phyloP scores from a whole-genome alignment of 805 yeast genomes.

The Wickerhamiella alocasiicola region DNA sequence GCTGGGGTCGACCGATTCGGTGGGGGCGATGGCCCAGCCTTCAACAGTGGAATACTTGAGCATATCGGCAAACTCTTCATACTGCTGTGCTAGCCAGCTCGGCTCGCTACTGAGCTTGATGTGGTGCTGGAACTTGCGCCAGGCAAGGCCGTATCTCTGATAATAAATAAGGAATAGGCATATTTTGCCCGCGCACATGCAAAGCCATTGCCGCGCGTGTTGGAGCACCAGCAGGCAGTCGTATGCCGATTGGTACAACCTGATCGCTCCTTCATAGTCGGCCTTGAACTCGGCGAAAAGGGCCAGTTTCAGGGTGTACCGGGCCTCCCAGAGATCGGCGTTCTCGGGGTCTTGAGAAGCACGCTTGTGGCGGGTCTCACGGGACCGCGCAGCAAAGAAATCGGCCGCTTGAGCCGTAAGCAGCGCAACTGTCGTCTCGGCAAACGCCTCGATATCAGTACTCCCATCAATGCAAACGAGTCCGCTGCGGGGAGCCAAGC shows the following conservation, averaged over 20 bases:
- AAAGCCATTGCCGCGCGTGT: constrained; percentile 30
- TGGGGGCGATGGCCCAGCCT: constrained; percentile 5
- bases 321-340: constrained; percentile 34
- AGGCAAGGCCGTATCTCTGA: constrained; percentile 47
- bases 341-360: constrained; percentile 15
- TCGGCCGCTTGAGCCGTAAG: constrained; percentile 34
- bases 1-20: background rate
- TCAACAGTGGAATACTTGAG: constrained; percentile 3
- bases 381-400: constrained; percentile 26
- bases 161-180: constrained; percentile 46
- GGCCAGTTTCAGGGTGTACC: constrained; percentile 42
- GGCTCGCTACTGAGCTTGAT: constrained; percentile 29
- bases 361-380: constrained; percentile 18
- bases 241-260: constrained; percentile 41
- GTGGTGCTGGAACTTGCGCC: constrained; percentile 54
- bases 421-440: constrained; percentile 29
- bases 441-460: constrained; percentile 31
- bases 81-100: constrained; percentile 52
- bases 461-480: constrained; percentile 30
- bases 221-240: constrained; percentile 27
- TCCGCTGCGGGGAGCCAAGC: constrained; percentile 35
- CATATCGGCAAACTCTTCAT: constrained; percentile 45
- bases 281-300: constrained; percentile 38
- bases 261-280: constrained; percentile 38
- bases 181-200: constrained; percentile 50